These are phyloP conservation scores for Stylosanthes scabra DNA, from an alignment of 331 rosid species.

Conservation along the genomic window DNA sequence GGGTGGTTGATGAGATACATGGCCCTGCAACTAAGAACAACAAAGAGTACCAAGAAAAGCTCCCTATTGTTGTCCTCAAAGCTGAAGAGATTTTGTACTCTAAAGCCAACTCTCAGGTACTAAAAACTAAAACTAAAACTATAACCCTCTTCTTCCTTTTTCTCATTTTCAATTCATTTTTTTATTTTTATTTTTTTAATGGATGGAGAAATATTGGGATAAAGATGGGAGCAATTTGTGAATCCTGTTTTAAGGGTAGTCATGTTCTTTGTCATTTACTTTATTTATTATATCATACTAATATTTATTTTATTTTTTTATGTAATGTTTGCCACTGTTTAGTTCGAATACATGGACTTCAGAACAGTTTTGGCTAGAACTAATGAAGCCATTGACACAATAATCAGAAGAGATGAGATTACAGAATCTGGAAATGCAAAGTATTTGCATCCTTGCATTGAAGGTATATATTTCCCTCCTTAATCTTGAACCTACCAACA, in stretches of 20 bases:
- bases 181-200: not conserved
- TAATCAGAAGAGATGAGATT: conserved; percentile 64
- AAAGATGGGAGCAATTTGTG: not conserved
- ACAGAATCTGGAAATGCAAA: conserved; percentile 68
- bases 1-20: conserved; percentile 74
- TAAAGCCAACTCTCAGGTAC: conserved; percentile 85
- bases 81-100: conserved; percentile 86
- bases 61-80: conserved; percentile 77
- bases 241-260: not conserved
- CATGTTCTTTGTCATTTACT: not conserved
- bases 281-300: not conserved
- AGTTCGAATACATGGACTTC: conserved; percentile 82
- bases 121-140: not conserved
- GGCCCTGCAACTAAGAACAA: conserved; percentile 68
- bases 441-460: conserved; percentile 85
- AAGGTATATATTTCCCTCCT: conserved; percentile 53
- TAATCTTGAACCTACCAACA: not conserved
- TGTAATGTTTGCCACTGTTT: not conserved
- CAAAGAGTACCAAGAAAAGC: conserved; percentile 86
- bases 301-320: conserved; percentile 13
- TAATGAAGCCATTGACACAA: conserved; percentile 74
- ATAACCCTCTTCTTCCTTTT: not conserved
- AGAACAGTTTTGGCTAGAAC: conserved; percentile 67
- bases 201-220: not conserved
- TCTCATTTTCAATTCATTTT: not conserved